These are phyloP conservation scores for Obba rivulosa DNA, from an alignment of 768 basidiomycete species.

Conservation along the genomic window DNA sequence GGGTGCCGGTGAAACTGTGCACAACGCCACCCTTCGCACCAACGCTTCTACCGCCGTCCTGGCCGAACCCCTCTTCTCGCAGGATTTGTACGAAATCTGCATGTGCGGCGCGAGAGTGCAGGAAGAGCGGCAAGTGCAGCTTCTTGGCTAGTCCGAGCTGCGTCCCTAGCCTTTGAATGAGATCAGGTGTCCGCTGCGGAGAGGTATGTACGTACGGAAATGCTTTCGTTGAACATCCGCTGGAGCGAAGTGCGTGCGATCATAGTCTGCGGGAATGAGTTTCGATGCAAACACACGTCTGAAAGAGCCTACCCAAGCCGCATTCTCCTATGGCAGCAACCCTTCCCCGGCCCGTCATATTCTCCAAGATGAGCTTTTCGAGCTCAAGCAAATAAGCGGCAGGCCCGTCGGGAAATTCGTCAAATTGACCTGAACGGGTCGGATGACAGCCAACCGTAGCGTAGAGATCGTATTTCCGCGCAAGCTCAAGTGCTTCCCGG, in stretches of 20 bases:
- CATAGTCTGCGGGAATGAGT: slow-evolving; percentile 54
- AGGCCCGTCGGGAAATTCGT: slow-evolving; percentile 47
- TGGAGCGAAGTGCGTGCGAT: slow-evolving; percentile 61
- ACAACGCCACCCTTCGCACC: slow-evolving; percentile 73
- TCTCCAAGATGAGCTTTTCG: slow-evolving; percentile 44
- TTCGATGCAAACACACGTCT: background rate
- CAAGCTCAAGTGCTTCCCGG: slow-evolving; percentile 52
- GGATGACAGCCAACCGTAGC: slow-evolving; percentile 81
- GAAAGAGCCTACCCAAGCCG: slow-evolving; percentile 51
- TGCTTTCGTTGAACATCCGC: slow-evolving; percentile 54
- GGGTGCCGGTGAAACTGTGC: slow-evolving; percentile 74
- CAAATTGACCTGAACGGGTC: slow-evolving; percentile 67
- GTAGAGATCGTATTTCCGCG: slow-evolving; percentile 52
- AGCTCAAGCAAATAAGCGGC: slow-evolving; percentile 58
- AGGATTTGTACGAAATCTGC: slow-evolving; percentile 62
- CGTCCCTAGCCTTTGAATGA: slow-evolving; percentile 26
- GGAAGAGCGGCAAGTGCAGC: slow-evolving; percentile 69
- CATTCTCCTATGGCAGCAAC: slow-evolving; percentile 77
- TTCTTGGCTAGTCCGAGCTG: slow-evolving; percentile 67
- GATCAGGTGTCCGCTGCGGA: background rate
- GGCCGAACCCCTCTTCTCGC: slow-evolving; percentile 57
- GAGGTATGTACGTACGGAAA: slow-evolving; percentile 45
- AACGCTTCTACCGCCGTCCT: slow-evolving; percentile 45
- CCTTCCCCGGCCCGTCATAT: slow-evolving; percentile 48
- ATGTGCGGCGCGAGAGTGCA: slow-evolving; percentile 79